Evolutionary conservation across 139 green algal genomes (phyloP).

Genomic region (Gonium pectorale): DNA sequence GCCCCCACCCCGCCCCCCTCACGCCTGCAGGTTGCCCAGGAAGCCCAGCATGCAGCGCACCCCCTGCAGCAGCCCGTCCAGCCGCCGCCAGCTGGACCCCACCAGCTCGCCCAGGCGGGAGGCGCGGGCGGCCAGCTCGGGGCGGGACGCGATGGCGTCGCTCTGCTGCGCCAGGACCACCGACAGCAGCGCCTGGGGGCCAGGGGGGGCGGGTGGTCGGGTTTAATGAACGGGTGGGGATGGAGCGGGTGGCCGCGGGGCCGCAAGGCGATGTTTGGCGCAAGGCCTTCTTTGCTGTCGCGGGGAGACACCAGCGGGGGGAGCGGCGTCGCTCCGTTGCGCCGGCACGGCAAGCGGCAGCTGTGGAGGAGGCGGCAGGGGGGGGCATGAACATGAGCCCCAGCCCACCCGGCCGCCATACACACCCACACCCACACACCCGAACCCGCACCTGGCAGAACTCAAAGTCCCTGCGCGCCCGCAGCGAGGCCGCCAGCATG

Average conservation of each 20-base stretch:
- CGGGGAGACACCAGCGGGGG: too few relatives aligned
- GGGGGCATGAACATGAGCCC: too few relatives aligned
- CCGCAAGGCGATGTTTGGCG: too few relatives aligned
- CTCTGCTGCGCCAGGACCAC: conserved; percentile 63
- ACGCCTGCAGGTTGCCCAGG: conserved; percentile 78
- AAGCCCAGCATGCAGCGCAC: conserved; percentile 83
- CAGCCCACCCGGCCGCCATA: too few relatives aligned
- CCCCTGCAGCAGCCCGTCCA: conserved; percentile 78
- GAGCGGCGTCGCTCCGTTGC: too few relatives aligned
- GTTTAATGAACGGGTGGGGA: too few relatives aligned
- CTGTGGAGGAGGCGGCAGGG: too few relatives aligned
- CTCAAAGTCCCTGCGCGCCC: conserved; percentile 78
- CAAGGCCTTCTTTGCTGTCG: too few relatives aligned
- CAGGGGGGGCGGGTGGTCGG: neutral
- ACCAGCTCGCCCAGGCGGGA: conserved; percentile 59
- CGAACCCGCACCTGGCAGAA: conserved; percentile 68
- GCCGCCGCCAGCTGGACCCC: conserved; percentile 64
- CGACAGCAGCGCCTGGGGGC: conserved; percentile 5
- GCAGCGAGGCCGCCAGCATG: conserved; percentile 57
- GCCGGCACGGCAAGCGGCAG: too few relatives aligned
- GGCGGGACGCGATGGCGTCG: conserved; percentile 68
- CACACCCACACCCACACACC: neutral
- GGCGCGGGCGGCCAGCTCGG: conserved; percentile 53
- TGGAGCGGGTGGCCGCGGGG: too few relatives aligned
- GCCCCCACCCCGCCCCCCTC: too few relatives aligned